A percentile compares a stretch with the other conserved stretches of the same genome.
These are phyloP conservation scores for Zygoascus ofunaensis DNA, from an alignment of 805 yeast species.

Conservation along the genomic window DNA sequence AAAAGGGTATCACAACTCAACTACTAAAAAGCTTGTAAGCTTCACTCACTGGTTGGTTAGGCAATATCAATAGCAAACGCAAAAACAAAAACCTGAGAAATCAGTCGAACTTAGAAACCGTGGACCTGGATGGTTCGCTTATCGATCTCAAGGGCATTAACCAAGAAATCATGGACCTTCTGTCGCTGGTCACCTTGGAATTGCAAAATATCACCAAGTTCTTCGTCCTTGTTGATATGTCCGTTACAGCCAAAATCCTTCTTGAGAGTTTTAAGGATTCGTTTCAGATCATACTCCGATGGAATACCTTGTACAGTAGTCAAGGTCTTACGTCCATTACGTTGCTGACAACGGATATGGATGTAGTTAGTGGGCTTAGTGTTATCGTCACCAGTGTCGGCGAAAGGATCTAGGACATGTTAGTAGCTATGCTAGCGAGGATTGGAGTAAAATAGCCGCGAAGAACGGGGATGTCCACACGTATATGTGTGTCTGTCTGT, in stretches of 20 bases:
- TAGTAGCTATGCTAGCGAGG: no score
- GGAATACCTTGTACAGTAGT: constrained; percentile 98
- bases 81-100: no score
- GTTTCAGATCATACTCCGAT: constrained; percentile 86
- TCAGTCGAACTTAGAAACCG: constrained; percentile 86
- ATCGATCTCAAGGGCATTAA: constrained; percentile 75
- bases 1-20: not conserved
- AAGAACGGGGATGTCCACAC: no score
- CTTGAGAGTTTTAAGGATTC: constrained; percentile 85
- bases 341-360: constrained; percentile 97
- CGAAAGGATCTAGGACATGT: constrained; percentile 91
- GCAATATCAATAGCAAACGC: no score
- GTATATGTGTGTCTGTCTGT: no score
- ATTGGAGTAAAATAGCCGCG: no score
- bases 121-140: constrained; percentile 97
- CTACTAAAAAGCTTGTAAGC: not conserved
- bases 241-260: constrained; percentile 99
- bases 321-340: constrained; percentile 97
- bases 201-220: constrained; percentile 94
- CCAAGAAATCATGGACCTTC: constrained; percentile 87
- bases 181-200: constrained; percentile 98
- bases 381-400: constrained; percentile 99
- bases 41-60: no score
- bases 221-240: constrained; percentile 92
- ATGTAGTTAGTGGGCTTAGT: constrained; percentile 91